A percentile compares a stretch with the other conserved stretches of the same genome.
Evolutionary conservation across 495 filamentous ascomycete genomes (phyloP).

Genomic region (Penicillium paradoxum): DNA sequence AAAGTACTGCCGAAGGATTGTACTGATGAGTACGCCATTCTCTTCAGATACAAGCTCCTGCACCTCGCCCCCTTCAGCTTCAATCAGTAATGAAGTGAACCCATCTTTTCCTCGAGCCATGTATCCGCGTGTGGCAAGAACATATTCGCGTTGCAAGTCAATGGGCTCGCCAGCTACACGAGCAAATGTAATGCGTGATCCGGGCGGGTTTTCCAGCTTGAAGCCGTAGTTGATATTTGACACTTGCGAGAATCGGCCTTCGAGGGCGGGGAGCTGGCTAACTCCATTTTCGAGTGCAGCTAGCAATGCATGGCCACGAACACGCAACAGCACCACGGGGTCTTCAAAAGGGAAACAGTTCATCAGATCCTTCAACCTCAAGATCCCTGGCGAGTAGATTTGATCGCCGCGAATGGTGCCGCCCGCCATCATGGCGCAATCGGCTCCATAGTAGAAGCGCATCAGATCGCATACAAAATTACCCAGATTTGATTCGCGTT

Average conservation of each 20-base stretch:
- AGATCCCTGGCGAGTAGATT: conserved; percentile 74
- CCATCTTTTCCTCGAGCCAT: conserved; percentile 88
- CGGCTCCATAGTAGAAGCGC: conserved; percentile 71
- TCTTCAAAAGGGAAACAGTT: conserved; percentile 92
- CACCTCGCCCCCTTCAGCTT: conserved; percentile 64
- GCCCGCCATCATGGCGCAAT: conserved; percentile 78
- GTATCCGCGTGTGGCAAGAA: conserved; percentile 71
- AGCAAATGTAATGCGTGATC: conserved; percentile 58
- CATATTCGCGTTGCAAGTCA: conserved; percentile 56
- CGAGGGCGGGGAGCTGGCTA: conserved; percentile 71
- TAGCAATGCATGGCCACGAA: conserved; percentile 60
- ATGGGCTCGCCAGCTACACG: conserved; percentile 56
- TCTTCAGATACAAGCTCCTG: conserved; percentile 79
- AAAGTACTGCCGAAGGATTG: conserved; percentile 84
- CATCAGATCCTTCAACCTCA: conserved; percentile 69
- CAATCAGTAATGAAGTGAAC: conserved; percentile 63
- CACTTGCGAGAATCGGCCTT: conserved; percentile 71
- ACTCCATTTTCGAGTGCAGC: conserved; percentile 81
- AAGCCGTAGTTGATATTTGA: conserved; percentile 72
- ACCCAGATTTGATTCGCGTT: conserved; percentile 73
- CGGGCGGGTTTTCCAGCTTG: conserved; percentile 53
- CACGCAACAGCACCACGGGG: conserved; percentile 71
- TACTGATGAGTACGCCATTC: conserved; percentile 77
- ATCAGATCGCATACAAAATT: conserved; percentile 92
- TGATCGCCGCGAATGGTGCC: conserved; percentile 90